Evolutionary conservation across 257 asterid species (phyloP).

Genomic region (Plantago ovata): DNA sequence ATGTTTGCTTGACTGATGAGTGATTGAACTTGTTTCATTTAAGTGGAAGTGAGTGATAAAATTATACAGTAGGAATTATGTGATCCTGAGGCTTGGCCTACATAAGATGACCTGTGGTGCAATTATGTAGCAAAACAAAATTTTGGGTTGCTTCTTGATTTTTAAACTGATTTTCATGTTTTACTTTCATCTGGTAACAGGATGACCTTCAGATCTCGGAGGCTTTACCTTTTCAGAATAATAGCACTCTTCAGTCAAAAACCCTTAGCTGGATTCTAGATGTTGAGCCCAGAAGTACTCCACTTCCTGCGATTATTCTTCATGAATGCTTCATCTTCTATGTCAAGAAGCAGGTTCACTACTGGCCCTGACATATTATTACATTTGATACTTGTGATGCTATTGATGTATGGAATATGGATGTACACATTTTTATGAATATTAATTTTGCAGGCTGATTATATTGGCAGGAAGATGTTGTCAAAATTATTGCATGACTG

Average conservation of each 20-base stretch:
- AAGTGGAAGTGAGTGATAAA: too few relatives aligned
- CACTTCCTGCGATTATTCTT: conserved; percentile 70
- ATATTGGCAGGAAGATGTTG: conserved; percentile 79
- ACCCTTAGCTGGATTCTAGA: conserved; percentile 64
- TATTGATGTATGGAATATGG: conserved; percentile 4
- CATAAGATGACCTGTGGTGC: too few relatives aligned
- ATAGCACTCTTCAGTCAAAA: conserved; percentile 82
- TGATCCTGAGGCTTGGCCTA: too few relatives aligned
- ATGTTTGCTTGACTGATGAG: conserved; percentile 12
- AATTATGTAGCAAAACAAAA: too few relatives aligned
- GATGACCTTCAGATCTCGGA: conserved; percentile 71
- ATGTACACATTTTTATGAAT: conserved; percentile 15
- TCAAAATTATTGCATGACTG: conserved; percentile 78
- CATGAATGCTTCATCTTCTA: conserved; percentile 82
- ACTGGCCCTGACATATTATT: conserved; percentile 13
- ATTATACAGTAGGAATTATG: too few relatives aligned
- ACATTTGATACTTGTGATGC: conserved; percentile 10
- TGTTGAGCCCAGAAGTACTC: conserved; percentile 62
- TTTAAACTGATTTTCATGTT: conserved; percentile 3
- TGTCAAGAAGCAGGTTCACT: conserved; percentile 76
- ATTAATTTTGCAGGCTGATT: conserved; percentile 64
- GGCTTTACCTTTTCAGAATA: conserved; percentile 83
- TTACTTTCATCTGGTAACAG: conserved; percentile 40
- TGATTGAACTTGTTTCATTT: too few relatives aligned
- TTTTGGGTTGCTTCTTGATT: conserved; percentile 3